These are phyloP conservation scores for Dryas octopetala DNA, from an alignment of 306 rosid genomes.

Conservation along the genomic window DNA sequence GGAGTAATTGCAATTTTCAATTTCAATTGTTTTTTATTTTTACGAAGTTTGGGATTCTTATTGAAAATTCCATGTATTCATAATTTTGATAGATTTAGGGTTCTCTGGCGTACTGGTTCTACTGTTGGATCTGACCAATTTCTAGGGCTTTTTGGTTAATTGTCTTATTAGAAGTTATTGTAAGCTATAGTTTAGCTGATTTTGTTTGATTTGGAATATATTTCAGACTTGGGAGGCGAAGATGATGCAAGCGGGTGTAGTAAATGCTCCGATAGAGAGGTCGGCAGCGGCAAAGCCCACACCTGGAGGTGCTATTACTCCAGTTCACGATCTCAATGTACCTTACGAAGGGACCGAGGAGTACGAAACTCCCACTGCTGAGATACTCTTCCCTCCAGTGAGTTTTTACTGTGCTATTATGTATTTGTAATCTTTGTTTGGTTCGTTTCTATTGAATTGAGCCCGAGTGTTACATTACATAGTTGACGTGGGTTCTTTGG, in stretches of 20 bases:
- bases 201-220: background rate
- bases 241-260: constrained; percentile 83
- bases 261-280: constrained; percentile 80
- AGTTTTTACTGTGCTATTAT: constrained; percentile 35
- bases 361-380: constrained; percentile 97
- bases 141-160: constrained; percentile 30
- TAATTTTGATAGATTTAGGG: constrained; percentile 11
- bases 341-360: constrained; percentile 97
- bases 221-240: constrained; percentile 88
- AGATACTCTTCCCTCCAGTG: constrained; percentile 93
- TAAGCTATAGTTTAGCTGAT: constrained; percentile 25
- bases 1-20: constrained; percentile 55
- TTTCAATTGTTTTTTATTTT: background rate
- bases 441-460: background rate
- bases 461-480: background rate
- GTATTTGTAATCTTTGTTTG: background rate
- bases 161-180: constrained; percentile 9
- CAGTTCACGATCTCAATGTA: constrained; percentile 97
- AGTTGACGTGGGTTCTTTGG: constrained; percentile 30
- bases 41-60: background rate
- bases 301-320: constrained; percentile 81
- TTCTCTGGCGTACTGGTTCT: constrained; percentile 22
- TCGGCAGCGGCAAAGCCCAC: constrained; percentile 55
- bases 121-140: constrained; percentile 56
- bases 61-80: background rate